Evolutionary conservation across 306 rosid genomes (phyloP).

Genomic region (Cucurbita pepo): DNA sequence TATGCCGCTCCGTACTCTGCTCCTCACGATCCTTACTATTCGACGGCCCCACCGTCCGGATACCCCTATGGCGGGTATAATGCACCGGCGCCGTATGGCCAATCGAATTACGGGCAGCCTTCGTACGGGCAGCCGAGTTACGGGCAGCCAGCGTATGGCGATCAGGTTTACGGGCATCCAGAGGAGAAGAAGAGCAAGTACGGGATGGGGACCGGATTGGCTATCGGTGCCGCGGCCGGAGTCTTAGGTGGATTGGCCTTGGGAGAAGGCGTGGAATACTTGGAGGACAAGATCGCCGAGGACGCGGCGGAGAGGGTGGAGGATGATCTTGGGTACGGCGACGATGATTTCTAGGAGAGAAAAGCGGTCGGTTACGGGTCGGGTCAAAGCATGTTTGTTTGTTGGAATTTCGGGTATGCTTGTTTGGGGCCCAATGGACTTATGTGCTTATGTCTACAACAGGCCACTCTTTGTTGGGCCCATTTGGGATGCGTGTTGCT

Average conservation of each 20-base stretch:
- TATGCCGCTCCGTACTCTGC: conserved; percentile 3
- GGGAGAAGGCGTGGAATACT: conserved; percentile 39
- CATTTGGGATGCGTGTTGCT: not conserved
- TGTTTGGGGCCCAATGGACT: not conserved
- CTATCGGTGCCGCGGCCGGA: conserved; percentile 76
- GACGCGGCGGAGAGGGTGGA: conserved; percentile 47
- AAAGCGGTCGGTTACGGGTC: not conserved
- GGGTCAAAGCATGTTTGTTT: not conserved
- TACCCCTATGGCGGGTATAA: conserved; percentile 14
- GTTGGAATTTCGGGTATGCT: not conserved
- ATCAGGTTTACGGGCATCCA: conserved; percentile 5
- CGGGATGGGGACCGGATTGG: conserved; percentile 91
- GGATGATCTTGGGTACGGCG: conserved; percentile 33
- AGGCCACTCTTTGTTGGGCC: not conserved
- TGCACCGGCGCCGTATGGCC: conserved; percentile 27
- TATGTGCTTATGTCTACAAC: not conserved
- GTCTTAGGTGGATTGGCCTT: conserved; percentile 56
- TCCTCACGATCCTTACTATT: conserved; percentile 25
- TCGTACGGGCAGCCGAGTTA: conserved; percentile 15
- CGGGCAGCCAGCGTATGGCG: conserved; percentile 12
- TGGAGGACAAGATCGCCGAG: conserved; percentile 55
- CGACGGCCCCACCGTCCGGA: conserved; percentile 19
- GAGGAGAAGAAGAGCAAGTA: conserved; percentile 56
- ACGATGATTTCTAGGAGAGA: conserved; percentile 20
- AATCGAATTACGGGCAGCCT: conserved; percentile 17